Base-by-base conservation (phyloP, 1,284 basidiomycete species). In the Marasmius fiardii region DNA sequence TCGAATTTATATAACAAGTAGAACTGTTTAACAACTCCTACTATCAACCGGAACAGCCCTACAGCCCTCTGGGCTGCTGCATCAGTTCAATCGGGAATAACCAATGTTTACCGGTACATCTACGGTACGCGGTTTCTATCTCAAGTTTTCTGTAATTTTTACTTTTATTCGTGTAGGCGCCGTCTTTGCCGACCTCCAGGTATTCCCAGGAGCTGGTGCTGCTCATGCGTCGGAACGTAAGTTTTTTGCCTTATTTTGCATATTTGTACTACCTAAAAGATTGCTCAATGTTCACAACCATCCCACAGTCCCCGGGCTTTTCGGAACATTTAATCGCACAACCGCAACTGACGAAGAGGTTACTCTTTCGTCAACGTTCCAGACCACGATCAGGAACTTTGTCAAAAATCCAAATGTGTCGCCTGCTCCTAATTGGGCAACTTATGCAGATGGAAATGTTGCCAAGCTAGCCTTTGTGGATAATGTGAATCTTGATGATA, bases 351-450 rank as follows among this genome's bases (percentile, higher is more conserved):
- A 54, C 2, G 31, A 54, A n/a, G 58, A 63, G 43, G 51, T 39
- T 2, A 53, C 48, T 12, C 51, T 61, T 16, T 64, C 60, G 11
- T 16, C 45, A 10, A 64, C 63, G 14, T 60, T 61, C 58, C 63
- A 64, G 43, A 60, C 54, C 18, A 21, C 55, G 5, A 52, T 64
- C 18, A 59, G 43, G 20, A 60, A 58, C 35, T 64, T 62, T 24
- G 50, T 61, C 51, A 62, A 60, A 52, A 51, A 61, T 41, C 61
- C 63, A 11, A 31, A 53, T n/a, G n/a, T 7, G 11, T n/a, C 61
- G n/a, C 63, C 63, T 26, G 63, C 60, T 14, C 45, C 55, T 1
- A 49, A 56, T 16, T 64, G 63, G 63, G 49, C 61, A 2, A 55
- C 44, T 23, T 62, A 61, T 33, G 31, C 43, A 12, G 35, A 37